Conservation (phyloP, 768 basidiomycete species). For the Suillus placidus region DNA sequence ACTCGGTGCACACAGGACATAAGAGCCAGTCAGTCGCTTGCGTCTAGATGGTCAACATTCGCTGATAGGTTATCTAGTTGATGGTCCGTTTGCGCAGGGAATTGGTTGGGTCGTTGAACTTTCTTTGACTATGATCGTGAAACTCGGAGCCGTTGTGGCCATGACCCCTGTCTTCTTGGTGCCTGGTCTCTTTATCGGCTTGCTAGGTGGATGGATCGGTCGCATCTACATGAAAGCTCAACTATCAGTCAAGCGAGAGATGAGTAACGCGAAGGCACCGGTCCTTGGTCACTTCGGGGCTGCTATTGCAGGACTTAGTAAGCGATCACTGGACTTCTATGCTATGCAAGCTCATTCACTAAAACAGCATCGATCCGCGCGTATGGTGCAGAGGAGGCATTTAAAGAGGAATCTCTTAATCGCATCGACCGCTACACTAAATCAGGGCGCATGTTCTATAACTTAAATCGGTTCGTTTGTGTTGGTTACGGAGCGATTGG, state of each 20-base stretch:
- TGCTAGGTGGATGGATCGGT: constrained; percentile 46
- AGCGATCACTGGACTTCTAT: constrained; percentile 7
- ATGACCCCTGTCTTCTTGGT: constrained; percentile 43
- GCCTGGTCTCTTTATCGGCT: constrained; percentile 38
- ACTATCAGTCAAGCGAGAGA: constrained; percentile 57
- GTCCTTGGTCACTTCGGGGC: constrained; percentile 55
- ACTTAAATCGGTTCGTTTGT: constrained; percentile 43
- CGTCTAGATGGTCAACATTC: neutral
- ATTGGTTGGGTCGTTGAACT: constrained; percentile 35
- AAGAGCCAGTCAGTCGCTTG: constrained; percentile 23
- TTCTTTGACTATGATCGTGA: constrained; percentile 36
- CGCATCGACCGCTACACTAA: constrained; percentile 53
- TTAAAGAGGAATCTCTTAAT: constrained; percentile 42
- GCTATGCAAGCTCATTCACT: neutral
- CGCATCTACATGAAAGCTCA: constrained; percentile 59
- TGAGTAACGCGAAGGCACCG: constrained; percentile 52
- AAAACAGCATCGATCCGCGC: constrained; percentile 52
- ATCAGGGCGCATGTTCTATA: constrained; percentile 46
- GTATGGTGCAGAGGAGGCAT: constrained; percentile 52
- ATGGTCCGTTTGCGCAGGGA: constrained; percentile 33
- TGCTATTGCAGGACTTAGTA: constrained; percentile 52
- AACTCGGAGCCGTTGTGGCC: constrained; percentile 39
- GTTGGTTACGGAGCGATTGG: neutral
- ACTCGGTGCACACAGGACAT: constrained; percentile 71
- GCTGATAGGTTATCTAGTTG: constrained; percentile 29